These are phyloP conservation scores for Septoria linicola DNA, from an alignment of 2,329 filamentous ascomycete genomes.

Conservation along the genomic window DNA sequence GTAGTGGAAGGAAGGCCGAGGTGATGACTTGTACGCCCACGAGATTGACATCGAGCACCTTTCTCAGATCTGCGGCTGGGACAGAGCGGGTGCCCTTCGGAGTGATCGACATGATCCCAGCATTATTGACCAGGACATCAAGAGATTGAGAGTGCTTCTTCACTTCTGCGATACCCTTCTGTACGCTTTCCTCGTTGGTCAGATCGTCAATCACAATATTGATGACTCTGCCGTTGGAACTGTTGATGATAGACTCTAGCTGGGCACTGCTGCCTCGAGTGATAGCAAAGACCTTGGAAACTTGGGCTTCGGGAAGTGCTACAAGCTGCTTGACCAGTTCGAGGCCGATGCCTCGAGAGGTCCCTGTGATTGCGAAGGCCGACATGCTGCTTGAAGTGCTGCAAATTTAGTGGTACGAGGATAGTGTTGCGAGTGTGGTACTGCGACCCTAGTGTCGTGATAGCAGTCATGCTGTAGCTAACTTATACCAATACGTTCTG, in stretches of 20 bases:
- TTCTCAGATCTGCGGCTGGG: slow-evolving; percentile 2
- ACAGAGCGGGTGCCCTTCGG: slow-evolving; percentile 9
- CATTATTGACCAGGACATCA: slow-evolving; percentile 21
- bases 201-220: slow-evolving; percentile 10
- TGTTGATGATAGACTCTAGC: slow-evolving; percentile 11
- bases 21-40: slow-evolving; percentile 45
- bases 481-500: too few species aligned
- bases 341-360: slow-evolving; percentile 41
- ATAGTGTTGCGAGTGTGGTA: too few species aligned
- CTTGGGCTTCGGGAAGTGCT: slow-evolving; percentile 33
- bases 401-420: too few species aligned
- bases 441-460: too few species aligned
- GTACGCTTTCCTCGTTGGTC: slow-evolving; percentile 11
- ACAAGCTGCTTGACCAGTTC: slow-evolving; percentile 38
- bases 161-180: slow-evolving; percentile 9
- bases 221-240: slow-evolving; percentile 11
- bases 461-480: too few species aligned
- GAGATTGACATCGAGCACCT: slow-evolving; percentile 38
- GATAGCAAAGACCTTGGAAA: slow-evolving; percentile 35
- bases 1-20: slow-evolving; percentile 40
- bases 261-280: slow-evolving; percentile 4
- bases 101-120: slow-evolving; percentile 6
- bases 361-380: too few species aligned
- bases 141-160: slow-evolving; percentile 7
- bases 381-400: too few species aligned